phyloP scores from a whole-genome alignment of 2,329 filamentous ascomycete species.

The Exophiala sp. region DNA sequence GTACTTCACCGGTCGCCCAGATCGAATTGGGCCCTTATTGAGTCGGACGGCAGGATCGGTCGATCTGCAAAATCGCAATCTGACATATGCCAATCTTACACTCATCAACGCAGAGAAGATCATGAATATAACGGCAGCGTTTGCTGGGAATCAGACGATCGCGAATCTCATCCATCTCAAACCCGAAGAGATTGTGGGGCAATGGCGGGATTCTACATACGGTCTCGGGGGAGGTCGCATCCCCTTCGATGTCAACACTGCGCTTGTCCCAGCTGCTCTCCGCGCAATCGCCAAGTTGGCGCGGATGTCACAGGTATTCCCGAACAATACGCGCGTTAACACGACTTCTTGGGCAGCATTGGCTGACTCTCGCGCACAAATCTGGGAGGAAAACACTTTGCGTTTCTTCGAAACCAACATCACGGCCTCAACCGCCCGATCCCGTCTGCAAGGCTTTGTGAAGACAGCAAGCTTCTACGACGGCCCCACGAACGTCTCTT shows the following conservation, averaged over 20 bases:
- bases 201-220: constrained; percentile 58
- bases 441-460: constrained; percentile 47
- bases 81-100: constrained; percentile 51
- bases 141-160: constrained; percentile 47
- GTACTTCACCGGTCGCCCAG: constrained; percentile 50
- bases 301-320: constrained; percentile 45
- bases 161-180: constrained; percentile 56
- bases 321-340: constrained; percentile 34
- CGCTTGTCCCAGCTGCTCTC: constrained; percentile 56
- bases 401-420: constrained; percentile 51
- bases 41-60: constrained; percentile 44
- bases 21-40: constrained; percentile 35
- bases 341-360: constrained; percentile 22
- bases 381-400: constrained; percentile 59
- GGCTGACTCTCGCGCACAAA: constrained; percentile 49
- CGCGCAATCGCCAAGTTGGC: constrained; percentile 52
- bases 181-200: constrained; percentile 49
- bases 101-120: constrained; percentile 53
- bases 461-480: constrained; percentile 38
- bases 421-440: constrained; percentile 40
- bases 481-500: constrained; percentile 41
- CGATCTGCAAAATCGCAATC: constrained; percentile 46
- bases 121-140: constrained; percentile 51
- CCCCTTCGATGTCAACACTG: constrained; percentile 62
- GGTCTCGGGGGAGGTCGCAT: constrained; percentile 58